Conservation (phyloP, 2,329 filamentous ascomycete species). For the Herpotrichia juniperi region DNA sequence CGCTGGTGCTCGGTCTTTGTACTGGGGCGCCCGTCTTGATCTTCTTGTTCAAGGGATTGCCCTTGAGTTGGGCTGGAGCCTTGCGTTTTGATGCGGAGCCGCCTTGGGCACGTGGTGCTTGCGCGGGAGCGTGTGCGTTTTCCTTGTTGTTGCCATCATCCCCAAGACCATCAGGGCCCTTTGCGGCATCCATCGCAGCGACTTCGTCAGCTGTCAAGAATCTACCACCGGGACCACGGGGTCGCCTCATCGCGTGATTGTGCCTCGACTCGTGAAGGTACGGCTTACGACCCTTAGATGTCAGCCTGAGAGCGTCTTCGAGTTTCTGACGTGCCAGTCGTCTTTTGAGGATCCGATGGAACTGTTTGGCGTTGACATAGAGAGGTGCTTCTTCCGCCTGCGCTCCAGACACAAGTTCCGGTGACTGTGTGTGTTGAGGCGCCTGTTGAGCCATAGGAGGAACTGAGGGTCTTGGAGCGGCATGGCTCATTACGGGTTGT, state of each 20-base stretch:
- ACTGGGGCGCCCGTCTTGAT: slow-evolving; percentile 49
- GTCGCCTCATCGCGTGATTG: slow-evolving; percentile 96
- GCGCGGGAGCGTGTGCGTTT: slow-evolving; percentile 37
- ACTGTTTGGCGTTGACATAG: slow-evolving; percentile 98
- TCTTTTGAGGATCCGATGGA: slow-evolving; percentile 94
- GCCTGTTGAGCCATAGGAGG: slow-evolving; percentile 60
- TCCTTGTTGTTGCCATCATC: slow-evolving; percentile 48
- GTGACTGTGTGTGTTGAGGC: slow-evolving; percentile 73
- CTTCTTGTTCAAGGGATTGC: slow-evolving; percentile 53
- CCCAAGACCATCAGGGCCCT: slow-evolving; percentile 29
- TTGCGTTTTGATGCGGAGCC: slow-evolving; percentile 38
- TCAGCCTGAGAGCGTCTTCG: slow-evolving; percentile 89
- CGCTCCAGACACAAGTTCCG: slow-evolving; percentile 74
- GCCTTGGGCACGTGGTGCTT: slow-evolving; percentile 24
- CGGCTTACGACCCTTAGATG: slow-evolving; percentile 93
- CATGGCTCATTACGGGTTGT: slow-evolving; percentile 77
- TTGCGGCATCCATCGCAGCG: slow-evolving; percentile 73
- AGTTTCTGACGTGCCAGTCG: slow-evolving; percentile 91
- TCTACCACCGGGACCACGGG: slow-evolving; percentile 88
- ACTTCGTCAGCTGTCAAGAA: slow-evolving; percentile 98
- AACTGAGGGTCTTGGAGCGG: slow-evolving; percentile 58
- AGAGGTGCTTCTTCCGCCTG: slow-evolving; percentile 85
- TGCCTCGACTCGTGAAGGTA: slow-evolving; percentile 97
- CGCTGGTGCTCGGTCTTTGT: slow-evolving; percentile 53
- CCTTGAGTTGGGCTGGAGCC: slow-evolving; percentile 39